A percentile compares a stretch with the other conserved stretches of the same genome.
These are phyloP conservation scores for Clavispora phyllophila DNA, from an alignment of 805 yeast genomes.

Conservation along the genomic window DNA sequence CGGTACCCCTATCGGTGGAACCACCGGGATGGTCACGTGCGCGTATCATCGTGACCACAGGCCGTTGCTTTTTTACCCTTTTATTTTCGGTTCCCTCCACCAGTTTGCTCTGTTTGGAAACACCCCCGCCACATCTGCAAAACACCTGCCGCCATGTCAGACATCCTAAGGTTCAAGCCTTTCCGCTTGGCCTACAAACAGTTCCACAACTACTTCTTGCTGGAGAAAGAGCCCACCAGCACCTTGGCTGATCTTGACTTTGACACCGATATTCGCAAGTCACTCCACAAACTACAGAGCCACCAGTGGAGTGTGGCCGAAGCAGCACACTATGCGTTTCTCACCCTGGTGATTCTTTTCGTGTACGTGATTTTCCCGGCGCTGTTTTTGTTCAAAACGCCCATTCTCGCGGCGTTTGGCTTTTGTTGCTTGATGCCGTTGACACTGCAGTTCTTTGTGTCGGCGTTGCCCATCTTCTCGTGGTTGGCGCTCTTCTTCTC, in stretches of 20 bases:
- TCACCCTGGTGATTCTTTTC: constrained; percentile 48
- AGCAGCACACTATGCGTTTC: constrained; percentile 45
- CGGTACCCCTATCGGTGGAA: not conserved
- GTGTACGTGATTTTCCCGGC: constrained; percentile 59
- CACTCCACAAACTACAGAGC: constrained; percentile 37
- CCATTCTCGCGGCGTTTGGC: constrained; percentile 37
- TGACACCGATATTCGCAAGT: constrained; percentile 40
- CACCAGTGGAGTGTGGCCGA: constrained; percentile 46
- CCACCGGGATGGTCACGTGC: not conserved
- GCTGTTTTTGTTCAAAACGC: constrained; percentile 36
- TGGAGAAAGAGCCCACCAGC: constrained; percentile 47
- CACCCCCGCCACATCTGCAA: not conserved
- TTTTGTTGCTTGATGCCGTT: constrained; percentile 61
- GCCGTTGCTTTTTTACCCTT: not conserved
- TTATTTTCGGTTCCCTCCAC: not conserved
- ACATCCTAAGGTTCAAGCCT: constrained; percentile 20
- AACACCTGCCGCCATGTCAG: constrained; percentile 1
- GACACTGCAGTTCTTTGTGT: constrained; percentile 77
- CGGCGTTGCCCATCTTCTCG: constrained; percentile 75
- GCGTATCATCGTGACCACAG: not conserved
- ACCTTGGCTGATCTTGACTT: constrained; percentile 48
- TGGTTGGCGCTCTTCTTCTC: constrained; percentile 84
- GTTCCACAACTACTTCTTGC: constrained; percentile 48
- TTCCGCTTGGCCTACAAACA: constrained; percentile 37
- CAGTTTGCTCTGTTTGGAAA: not conserved